Conservation (phyloP, 495 filamentous ascomycete species). For the Cetradonia linearis region DNA sequence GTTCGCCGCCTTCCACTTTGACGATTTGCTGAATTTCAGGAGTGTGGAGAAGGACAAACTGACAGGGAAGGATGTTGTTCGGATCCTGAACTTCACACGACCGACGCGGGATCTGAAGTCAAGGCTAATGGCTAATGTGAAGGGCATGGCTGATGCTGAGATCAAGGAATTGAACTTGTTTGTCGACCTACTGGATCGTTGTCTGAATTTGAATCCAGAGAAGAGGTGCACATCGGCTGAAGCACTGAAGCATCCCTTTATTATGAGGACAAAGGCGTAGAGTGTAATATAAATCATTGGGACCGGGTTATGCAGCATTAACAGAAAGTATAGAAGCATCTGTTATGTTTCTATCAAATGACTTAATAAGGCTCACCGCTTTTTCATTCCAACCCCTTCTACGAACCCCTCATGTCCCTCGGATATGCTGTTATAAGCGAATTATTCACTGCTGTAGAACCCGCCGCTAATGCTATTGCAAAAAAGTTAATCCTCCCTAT, state of each 20-base stretch:
- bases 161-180: conserved; percentile 71
- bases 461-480: too few species aligned
- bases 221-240: conserved; percentile 79
- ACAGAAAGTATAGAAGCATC: not conserved
- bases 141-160: conserved; percentile 63
- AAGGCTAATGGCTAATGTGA: conserved; percentile 61
- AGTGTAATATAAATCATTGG: not conserved
- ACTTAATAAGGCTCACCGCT: too few species aligned
- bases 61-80: conserved; percentile 67
- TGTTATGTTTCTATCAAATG: too few species aligned
- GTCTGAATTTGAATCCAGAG: conserved; percentile 84
- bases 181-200: conserved; percentile 75
- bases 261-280: conserved; percentile 31
- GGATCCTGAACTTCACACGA: conserved; percentile 63
- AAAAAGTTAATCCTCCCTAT: too few species aligned
- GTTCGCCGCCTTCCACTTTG: conserved; percentile 68
- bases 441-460: too few species aligned
- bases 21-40: conserved; percentile 75
- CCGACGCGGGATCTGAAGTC: conserved; percentile 73
- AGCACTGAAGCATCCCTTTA: conserved; percentile 81
- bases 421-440: too few species aligned
- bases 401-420: too few species aligned
- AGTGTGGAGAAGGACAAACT: conserved; percentile 78
- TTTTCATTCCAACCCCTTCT: too few species aligned
- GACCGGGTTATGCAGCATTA: not conserved